A percentile compares a stretch with the other conserved stretches of the same genome.
Conservation (phyloP, 1,284 basidiomycete species). For the Papiliotrema laurentii region DNA sequence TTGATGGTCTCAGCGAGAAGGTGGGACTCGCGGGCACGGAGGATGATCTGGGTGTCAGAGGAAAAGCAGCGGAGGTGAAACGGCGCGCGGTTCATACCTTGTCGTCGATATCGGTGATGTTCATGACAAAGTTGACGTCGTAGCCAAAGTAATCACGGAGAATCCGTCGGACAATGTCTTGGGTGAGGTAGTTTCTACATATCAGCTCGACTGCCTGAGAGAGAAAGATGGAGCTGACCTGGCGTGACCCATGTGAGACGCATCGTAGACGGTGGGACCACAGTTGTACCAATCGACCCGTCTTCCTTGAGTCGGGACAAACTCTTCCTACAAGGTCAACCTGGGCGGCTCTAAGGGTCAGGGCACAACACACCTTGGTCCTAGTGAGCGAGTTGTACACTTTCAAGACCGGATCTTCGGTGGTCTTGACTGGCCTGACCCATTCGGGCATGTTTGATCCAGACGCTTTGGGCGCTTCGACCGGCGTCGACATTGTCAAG, state of each 20-base stretch:
- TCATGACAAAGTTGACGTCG: conserved; percentile 98
- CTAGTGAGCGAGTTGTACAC: conserved; percentile 94
- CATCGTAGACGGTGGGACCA: conserved; percentile 99
- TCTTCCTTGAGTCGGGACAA: conserved; percentile 72
- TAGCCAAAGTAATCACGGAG: conserved; percentile 95
- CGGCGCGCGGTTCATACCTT: conserved; percentile 60
- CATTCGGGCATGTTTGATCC: conserved; percentile 40
- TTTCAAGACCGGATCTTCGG: conserved; percentile 56
- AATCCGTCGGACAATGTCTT: conserved; percentile 90
- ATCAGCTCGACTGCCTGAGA: conserved; percentile 5
- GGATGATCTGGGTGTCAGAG: conserved; percentile 65
- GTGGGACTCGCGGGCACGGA: conserved; percentile 79
- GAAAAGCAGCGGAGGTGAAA: not conserved
- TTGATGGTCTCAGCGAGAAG: conserved; percentile 54
- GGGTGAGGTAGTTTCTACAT: conserved; percentile 90
- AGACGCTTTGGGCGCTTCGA: conserved; percentile 21
- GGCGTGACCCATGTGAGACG: conserved; percentile 98
- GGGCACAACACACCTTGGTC: conserved; percentile 65
- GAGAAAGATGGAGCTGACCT: conserved; percentile 55
- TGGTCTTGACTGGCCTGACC: conserved; percentile 29
- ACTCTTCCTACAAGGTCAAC: conserved; percentile 60
- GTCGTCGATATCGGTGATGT: conserved; percentile 99
- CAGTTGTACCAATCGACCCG: conserved; percentile 99
- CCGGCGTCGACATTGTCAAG: conserved; percentile 8
- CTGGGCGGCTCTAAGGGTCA: conserved; percentile 1